A percentile compares a stretch with the other conserved stretches of the same genome.
Conservation (phyloP, 257 asterid species). For the Marsdenia floribunda region DNA sequence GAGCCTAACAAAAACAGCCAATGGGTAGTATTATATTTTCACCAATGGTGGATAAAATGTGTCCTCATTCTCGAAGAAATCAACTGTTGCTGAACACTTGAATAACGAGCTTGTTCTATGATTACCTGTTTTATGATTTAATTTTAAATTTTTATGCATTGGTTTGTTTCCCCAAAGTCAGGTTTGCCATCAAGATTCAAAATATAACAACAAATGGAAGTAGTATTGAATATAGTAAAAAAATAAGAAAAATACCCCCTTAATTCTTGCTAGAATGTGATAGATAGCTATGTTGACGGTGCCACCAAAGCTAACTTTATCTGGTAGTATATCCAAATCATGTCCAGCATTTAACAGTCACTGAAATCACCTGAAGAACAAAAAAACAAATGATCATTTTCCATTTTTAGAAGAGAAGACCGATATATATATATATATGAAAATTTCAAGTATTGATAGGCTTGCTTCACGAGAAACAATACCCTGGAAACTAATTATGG, state of each 20-base stretch:
- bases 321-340: conserved; percentile 32
- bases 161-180: too few relatives aligned
- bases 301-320: conserved; percentile 55
- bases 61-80: conserved; percentile 62
- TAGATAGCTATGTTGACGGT: conserved; percentile 56
- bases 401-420: too few relatives aligned
- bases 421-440: too few relatives aligned
- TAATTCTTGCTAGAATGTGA: conserved; percentile 60
- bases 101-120: conserved; percentile 66
- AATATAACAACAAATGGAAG: not conserved
- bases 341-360: conserved; percentile 61
- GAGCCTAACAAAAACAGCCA: not conserved
- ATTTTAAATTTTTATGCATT: not conserved
- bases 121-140: conserved; percentile 48
- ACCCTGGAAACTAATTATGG: conserved; percentile 77
- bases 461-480: conserved; percentile 81
- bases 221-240: too few relatives aligned
- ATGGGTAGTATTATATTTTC: conserved; percentile 21
- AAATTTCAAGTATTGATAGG: too few relatives aligned
- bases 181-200: not conserved
- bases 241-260: conserved; percentile 50
- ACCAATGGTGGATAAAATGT: conserved; percentile 75
- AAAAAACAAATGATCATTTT: not conserved
- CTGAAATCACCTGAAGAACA: conserved; percentile 63
- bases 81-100: conserved; percentile 69